Conservation (phyloP, 371 early-diverging fungal species). For the Choanephora cucurbitarum region DNA sequence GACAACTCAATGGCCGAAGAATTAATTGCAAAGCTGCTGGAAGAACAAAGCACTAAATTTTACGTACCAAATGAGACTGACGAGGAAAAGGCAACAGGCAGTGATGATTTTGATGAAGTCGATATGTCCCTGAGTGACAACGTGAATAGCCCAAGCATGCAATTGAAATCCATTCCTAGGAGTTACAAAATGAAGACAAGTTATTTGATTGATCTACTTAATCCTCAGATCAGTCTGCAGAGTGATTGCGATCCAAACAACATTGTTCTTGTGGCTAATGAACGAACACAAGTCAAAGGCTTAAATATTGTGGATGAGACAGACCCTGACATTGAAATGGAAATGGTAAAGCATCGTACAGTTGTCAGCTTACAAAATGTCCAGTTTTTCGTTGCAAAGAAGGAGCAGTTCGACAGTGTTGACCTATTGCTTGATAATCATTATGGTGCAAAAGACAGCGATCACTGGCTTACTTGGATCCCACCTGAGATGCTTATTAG, state of each 20-base stretch:
- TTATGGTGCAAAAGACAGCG: conserved; percentile 49
- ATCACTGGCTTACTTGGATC: conserved; percentile 85
- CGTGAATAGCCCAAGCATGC: conserved; percentile 53
- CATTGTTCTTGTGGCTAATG: conserved; percentile 66
- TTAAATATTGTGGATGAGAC: conserved; percentile 61
- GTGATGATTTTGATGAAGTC: neutral
- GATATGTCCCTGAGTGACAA: conserved; percentile 40
- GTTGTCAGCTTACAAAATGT: conserved; percentile 76
- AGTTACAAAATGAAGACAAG: conserved; percentile 60
- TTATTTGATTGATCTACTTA: conserved; percentile 65
- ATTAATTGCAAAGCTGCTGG: conserved; percentile 54
- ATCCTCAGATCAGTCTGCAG: conserved; percentile 74
- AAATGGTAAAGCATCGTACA: conserved; percentile 73
- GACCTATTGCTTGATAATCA: conserved; percentile 50
- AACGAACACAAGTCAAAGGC: conserved; percentile 65
- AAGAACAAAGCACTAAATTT: conserved; percentile 50
- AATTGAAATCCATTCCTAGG: conserved; percentile 48
- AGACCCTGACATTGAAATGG: conserved; percentile 50
- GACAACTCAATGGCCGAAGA: conserved; percentile 50
- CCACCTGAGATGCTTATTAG: conserved; percentile 81
- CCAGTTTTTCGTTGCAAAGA: conserved; percentile 77
- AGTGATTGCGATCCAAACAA: conserved; percentile 46
- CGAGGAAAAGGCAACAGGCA: conserved; percentile 21
- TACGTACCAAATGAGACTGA: conserved; percentile 56
- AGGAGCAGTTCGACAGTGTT: conserved; percentile 63